Percentiles rank a stretch among this genome's conserved stretches.
Conservation (phyloP, 768 basidiomycete species). For the Boletus fagicola region DNA sequence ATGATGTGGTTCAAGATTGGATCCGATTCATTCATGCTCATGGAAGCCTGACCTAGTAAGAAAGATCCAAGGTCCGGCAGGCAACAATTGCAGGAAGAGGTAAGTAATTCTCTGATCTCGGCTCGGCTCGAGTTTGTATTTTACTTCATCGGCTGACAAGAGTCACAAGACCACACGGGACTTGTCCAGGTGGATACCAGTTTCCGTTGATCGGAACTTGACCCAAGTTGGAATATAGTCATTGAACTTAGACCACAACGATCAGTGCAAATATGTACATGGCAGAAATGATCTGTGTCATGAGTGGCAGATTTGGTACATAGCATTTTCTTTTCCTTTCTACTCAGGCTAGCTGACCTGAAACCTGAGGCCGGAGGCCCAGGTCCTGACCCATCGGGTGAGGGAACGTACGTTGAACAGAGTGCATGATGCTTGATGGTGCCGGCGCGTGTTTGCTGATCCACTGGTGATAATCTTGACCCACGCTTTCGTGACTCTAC, state of each 20-base stretch:
- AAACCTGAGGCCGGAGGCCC: not conserved
- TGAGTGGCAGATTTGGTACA: not conserved
- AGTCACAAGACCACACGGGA: constrained; percentile 3
- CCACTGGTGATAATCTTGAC: constrained; percentile 11
- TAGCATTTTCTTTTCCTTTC: not conserved
- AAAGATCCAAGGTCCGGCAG: not conserved
- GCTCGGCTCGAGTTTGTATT: constrained; percentile 5
- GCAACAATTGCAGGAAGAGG: not conserved
- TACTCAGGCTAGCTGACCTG: not conserved
- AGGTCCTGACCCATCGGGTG: not conserved
- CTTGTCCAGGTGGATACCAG: constrained; percentile 9
- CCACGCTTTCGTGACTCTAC: constrained; percentile 13
- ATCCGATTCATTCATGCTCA: not conserved
- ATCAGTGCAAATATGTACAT: not conserved
- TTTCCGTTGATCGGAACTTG: constrained; percentile 2
- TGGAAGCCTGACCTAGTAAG: not conserved
- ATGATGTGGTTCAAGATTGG: constrained; percentile 1
- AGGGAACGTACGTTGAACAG: not conserved
- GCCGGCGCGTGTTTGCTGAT: constrained; percentile 3
- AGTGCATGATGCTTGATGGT: constrained; percentile 6
- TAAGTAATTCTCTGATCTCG: constrained; percentile 1
- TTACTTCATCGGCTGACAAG: constrained; percentile 14
- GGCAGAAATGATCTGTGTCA: constrained; percentile 4
- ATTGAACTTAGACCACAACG: constrained; percentile 4
- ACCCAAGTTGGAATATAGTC: not conserved